Base-by-base conservation (phyloP, 768 basidiomycete genomes). In the Amanita pallidorosea region DNA sequence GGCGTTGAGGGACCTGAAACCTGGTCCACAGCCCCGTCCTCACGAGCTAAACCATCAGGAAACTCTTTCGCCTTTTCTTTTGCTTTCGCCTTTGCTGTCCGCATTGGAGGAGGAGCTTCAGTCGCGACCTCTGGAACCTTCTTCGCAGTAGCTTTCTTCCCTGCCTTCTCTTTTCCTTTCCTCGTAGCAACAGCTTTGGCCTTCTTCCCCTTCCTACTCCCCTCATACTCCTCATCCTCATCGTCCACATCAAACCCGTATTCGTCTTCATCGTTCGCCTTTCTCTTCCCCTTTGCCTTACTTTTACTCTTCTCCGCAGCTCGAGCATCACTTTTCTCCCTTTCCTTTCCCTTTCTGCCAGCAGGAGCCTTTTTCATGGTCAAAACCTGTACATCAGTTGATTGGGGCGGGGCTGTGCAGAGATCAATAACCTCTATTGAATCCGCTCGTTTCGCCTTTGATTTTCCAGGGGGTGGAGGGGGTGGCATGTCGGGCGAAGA, bases 21-120 rank as follows among this genome's bases (percentile, higher is more conserved):
- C 23, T 55, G 54, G 27, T 60, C 61, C 5, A 63, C 67, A 23
- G 57, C 56, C 27, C 65, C 63, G 42, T 70, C 66, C 7, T 68
- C 60, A 33, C 75, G 67, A 48, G 70, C 69, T 55, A 73, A 73
- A 55, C 60, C 45, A 23, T 67, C 60, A 22, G 54, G 56, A 36
- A 58, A 64, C 34, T 57, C 63, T 45, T 69, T 67, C 38, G 55
- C 61, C 53, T 68, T 72, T 18, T 53, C 52, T 52, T 65, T 67
- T 41, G 52, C 55, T 51, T 69, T 72, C 18, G 51, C 49, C 50
- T 66, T 67, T 34, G 50, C 54, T 47, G 64, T 65, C 36, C 57
- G 58, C 54, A 58, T 63, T 17, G 58, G 18, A 20, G 11, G 27
- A 25, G 42, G 33, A 36, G 34, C 12, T 44, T 52, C 56, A 18